These are phyloP conservation scores for Auricularia cornea DNA, from an alignment of 768 basidiomycete genomes.

Conservation along the genomic window DNA sequence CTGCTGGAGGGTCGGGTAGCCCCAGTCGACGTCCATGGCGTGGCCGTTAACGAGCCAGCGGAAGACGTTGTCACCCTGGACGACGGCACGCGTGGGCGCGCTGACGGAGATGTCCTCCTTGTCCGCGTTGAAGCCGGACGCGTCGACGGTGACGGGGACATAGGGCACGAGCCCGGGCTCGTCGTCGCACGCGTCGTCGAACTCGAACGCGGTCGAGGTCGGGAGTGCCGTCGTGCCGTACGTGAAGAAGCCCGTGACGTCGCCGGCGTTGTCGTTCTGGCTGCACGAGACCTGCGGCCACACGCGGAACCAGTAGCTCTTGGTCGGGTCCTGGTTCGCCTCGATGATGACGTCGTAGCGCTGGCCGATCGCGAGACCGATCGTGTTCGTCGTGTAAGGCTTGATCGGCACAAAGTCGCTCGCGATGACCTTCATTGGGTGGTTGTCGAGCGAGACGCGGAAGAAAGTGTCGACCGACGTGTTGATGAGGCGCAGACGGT, in stretches of 20 bases:
- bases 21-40: background rate
- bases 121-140: background rate
- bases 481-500: constrained; percentile 7
- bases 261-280: background rate
- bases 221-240: background rate
- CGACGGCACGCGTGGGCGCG: background rate
- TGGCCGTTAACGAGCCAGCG: background rate
- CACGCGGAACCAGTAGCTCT: constrained; percentile 1
- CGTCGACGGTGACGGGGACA: background rate
- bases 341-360: constrained; percentile 5
- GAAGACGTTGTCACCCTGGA: background rate
- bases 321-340: constrained; percentile 1
- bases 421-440: constrained; percentile 3
- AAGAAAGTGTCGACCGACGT: constrained; percentile 1
- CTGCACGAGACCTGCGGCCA: background rate
- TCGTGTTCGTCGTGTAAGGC: background rate
- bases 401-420: background rate
- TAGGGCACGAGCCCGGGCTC: background rate
- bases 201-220: background rate
- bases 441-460: constrained; percentile 1
- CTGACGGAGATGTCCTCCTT: background rate
- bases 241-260: background rate
- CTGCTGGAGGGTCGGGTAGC: background rate
- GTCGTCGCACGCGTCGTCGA: background rate
- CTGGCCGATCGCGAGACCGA: constrained; percentile 2